Evolutionary conservation across 192 early-diverging fungal genomes (phyloP), one percentile per base, ranked within the genome.

Genomic region (Coemansia sp.): DNA sequence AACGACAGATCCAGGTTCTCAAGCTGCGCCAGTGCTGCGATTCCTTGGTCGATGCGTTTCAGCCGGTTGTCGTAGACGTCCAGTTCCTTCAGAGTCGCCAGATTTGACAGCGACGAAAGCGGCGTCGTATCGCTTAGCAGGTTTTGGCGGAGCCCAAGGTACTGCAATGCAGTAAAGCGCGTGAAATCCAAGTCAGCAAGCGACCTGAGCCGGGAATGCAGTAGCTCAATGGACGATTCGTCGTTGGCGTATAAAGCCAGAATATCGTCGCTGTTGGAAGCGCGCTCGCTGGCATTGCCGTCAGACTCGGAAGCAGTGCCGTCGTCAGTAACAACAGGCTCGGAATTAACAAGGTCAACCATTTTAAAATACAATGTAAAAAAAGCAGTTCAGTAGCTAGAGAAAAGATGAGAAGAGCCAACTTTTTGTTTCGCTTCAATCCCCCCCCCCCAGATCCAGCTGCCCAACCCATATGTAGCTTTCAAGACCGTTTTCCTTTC

Each of bases 1-100:
- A 96, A 99, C 7, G 95, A 97, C 59, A 99, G 78, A 67, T 99
- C 97, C 45, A 98, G 81, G 2, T 69, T 84, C 89, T 62, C 82
- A 48, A 98, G 78, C 34, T 87, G 74, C 3, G 67, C 68, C 23
- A 95, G 71, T 12, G 51, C 62, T 26, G 88, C 85, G 0, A 97
- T 51, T 2, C 88, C 87, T 33, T 44, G 34, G 41, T 90, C 84
- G 23, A 97, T 89, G 45, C 86, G 82, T 12, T 86, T 84, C 56
- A 99, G 87, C 14, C 92, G 89, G 85, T 99, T 99, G 76, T 99
- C 97, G 76, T 99, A 99, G 11, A 98, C 72, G 69, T 99, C 97
- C 36, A 98, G 73, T 57, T 99, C 97, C 14, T 76, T 77, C 33
- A 99, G 81, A 5, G 64, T 55, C 3, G 75, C 62, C 33, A 59